Evolutionary conservation across 2,329 filamentous ascomycete genomes (phyloP), one percentile per base, ranked within the genome.

Genomic region (Colletotrichum sp.): DNA sequence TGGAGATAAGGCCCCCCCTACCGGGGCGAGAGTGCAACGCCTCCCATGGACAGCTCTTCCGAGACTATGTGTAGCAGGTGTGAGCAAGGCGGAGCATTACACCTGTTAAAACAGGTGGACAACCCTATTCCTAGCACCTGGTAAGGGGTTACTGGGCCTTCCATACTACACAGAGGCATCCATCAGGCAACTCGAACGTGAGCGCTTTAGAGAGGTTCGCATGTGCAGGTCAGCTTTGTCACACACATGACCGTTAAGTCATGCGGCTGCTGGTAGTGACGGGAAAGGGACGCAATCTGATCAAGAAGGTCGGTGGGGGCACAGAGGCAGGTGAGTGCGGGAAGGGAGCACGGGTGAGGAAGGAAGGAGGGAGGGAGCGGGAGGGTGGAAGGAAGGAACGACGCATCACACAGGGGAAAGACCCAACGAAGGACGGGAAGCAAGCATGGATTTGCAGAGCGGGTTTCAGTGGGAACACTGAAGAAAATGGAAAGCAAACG

Each of bases 71-170:
- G 28, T 63, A 63, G 60, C 60, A 63, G 28, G 18, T 63, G 60
- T 63, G 60, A 63, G 60, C 21, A 63, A 63, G 60, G 60, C 60
- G 60, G 60, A 3, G 60, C 60, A 63, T 63, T 63, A 63, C 30
- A 63, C 32, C 60, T 9, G 28, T 63, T 1, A 7, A 4, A 44
- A 59, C 9, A 18, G 24, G 60, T 24, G 30, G 60, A 39, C 60
- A 63, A 63, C 60, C 60, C 60, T 63, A 63, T 63, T 63, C 60
- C 60, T 18, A 63, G 60, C n/a, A 63, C 60, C 32, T 63, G 28
- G 60, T 39, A 63, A 63, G 60, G 60, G 21, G 30, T 18, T 39
- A 36, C 30, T 63, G 60, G 60, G 60, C 60, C 60, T 63, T 63
- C 60, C 4, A 63, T 63, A 63, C 59, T 63, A 63, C 28, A 63